Conservation (phyloP, 1,284 basidiomycete species). For the Trametes sp. region DNA sequence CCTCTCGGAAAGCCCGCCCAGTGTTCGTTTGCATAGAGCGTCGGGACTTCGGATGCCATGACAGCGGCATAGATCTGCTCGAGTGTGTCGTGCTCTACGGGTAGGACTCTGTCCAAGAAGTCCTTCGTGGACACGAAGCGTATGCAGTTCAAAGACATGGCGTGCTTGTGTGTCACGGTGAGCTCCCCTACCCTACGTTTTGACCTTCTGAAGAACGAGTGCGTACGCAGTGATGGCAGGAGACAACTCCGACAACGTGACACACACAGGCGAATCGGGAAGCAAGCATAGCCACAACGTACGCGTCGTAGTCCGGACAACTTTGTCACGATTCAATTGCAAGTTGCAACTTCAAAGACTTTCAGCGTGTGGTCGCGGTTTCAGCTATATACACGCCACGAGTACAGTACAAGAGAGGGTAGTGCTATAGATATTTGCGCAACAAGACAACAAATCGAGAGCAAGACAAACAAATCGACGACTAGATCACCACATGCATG, state of each 20-base stretch:
- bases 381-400: background rate
- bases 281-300: too few species aligned
- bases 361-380: too few species aligned
- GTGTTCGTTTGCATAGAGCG: background rate
- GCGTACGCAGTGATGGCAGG: too few species aligned
- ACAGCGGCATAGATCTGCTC: background rate
- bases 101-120: constrained; percentile 7
- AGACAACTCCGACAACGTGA: too few species aligned
- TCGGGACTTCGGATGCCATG: background rate
- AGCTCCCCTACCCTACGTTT: too few species aligned
- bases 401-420: background rate
- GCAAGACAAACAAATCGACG: constrained; percentile 30
- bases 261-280: too few species aligned
- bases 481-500: background rate
- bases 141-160: background rate
- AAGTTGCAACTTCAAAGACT: too few species aligned
- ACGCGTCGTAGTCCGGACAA: too few species aligned
- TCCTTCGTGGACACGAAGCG: constrained; percentile 2
- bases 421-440: constrained; percentile 6
- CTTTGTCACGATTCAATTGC: too few species aligned
- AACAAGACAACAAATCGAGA: constrained; percentile 32
- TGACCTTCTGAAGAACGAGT: too few species aligned
- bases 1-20: background rate
- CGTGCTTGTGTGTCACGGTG: too few species aligned
- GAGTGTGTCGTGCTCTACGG: background rate